These are phyloP conservation scores for Solanum pimpinellifolium DNA, from an alignment of 257 asterid genomes.

Conservation along the genomic window DNA sequence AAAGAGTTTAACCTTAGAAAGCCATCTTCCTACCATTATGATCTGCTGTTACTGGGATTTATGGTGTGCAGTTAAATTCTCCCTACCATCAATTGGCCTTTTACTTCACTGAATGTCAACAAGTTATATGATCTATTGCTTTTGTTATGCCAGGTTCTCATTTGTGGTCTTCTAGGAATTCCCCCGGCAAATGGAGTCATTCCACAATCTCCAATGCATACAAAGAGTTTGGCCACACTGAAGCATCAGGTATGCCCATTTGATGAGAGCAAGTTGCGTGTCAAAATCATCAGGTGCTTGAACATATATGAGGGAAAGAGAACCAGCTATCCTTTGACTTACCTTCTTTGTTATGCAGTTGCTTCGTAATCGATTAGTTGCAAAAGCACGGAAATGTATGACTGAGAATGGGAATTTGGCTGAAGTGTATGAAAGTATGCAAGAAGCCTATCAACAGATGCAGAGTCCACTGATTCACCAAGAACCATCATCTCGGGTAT, in stretches of 20 bases:
- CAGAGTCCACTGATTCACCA: constrained; percentile 9
- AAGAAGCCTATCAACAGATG: constrained; percentile 15
- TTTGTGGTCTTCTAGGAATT: constrained; percentile 14
- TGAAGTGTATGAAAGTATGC: constrained; percentile 11
- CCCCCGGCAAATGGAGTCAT: constrained; percentile 14
- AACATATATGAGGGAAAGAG: not conserved
- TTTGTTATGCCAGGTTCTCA: constrained; percentile 1
- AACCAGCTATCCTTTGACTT: not conserved
- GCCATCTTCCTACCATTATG: constrained; percentile 15
- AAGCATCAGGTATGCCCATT: constrained; percentile 6
- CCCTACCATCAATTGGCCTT: not conserved
- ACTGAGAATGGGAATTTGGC: constrained; percentile 2
- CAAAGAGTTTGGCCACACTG: constrained; percentile 14
- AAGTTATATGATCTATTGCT: not conserved
- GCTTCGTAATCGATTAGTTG: constrained; percentile 9
- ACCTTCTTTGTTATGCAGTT: not conserved
- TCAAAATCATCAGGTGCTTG: not conserved
- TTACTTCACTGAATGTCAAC: not conserved
- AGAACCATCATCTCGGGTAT: constrained; percentile 11
- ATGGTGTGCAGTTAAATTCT: not conserved
- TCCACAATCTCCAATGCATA: constrained; percentile 17
- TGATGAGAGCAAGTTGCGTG: not conserved
- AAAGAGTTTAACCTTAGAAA: constrained; percentile 12
- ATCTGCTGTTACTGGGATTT: constrained; percentile 11
- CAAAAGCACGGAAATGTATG: constrained; percentile 6